phyloP scores from a whole-genome alignment of 129 eudicot species.

The Tanacetum coccineum region DNA sequence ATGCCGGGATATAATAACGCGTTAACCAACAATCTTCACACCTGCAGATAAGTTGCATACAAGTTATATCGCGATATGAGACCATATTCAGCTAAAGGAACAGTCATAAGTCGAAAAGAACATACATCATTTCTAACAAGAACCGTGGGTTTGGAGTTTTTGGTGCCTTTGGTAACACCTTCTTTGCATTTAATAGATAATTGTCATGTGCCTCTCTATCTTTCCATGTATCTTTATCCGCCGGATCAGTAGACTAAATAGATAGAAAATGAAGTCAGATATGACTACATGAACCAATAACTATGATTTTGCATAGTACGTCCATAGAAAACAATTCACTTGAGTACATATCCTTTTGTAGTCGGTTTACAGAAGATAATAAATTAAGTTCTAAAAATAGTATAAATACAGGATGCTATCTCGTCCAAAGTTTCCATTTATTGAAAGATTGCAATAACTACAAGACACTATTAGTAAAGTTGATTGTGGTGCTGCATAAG shows the following conservation, averaged over 20 bases:
- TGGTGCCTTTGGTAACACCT: slow-evolving; percentile 73
- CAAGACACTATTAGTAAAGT: neutral
- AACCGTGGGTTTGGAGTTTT: slow-evolving; percentile 90
- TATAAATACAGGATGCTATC: neutral
- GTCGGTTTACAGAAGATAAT: neutral
- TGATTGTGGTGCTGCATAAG: neutral
- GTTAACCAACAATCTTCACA: slow-evolving; percentile 79
- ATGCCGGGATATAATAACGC: slow-evolving; percentile 87
- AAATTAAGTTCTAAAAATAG: neutral
- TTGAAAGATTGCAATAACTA: neutral
- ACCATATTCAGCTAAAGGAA: neutral
- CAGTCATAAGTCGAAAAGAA: neutral
- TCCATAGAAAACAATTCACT: slow-evolving; percentile 1
- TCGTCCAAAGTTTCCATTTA: neutral
- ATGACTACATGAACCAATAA: neutral
- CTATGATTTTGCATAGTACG: too few species aligned
- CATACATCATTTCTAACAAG: slow-evolving; percentile 89
- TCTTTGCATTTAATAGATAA: slow-evolving; percentile 83
- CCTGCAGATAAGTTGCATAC: slow-evolving; percentile 46
- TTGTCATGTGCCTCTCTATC: slow-evolving; percentile 88
- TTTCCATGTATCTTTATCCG: slow-evolving; percentile 82
- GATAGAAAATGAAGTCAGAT: slow-evolving; percentile 8
- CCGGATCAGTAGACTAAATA: slow-evolving; percentile 75
- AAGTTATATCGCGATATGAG: neutral
- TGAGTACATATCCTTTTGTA: neutral